A percentile compares a stretch with the other conserved stretches of the same genome.
phyloP scores from a whole-genome alignment of 2,329 filamentous ascomycete genomes.

The Sordariomycetes sp. region DNA sequence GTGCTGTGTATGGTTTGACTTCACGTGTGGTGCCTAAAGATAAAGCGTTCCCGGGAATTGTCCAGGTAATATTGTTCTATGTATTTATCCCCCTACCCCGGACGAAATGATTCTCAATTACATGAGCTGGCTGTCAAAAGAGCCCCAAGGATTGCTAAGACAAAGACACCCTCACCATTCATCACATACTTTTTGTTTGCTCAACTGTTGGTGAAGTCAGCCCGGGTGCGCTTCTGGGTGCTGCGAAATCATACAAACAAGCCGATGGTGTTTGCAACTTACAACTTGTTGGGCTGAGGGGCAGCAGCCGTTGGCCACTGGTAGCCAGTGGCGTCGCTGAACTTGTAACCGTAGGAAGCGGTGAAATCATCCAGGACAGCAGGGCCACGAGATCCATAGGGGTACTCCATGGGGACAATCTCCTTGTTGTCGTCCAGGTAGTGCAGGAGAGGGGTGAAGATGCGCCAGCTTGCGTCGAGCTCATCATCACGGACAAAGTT shows the following conservation, averaged over 20 bases:
- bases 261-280: conserved; percentile 28
- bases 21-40: too few species aligned
- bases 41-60: too few species aligned
- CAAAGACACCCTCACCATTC: too few species aligned
- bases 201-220: too few species aligned
- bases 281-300: conserved; percentile 65
- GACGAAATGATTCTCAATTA: too few species aligned
- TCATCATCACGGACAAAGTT: conserved; percentile 98
- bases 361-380: conserved; percentile 97
- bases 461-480: conserved; percentile 94
- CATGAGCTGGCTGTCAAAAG: too few species aligned
- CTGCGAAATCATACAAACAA: conserved; percentile 1
- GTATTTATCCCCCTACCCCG: too few species aligned
- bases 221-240: too few species aligned
- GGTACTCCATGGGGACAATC: conserved; percentile 98
- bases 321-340: conserved; percentile 92
- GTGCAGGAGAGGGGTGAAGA: conserved; percentile 94
- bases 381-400: conserved; percentile 94
- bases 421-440: conserved; percentile 99
- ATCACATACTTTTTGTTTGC: too few species aligned
- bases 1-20: too few species aligned
- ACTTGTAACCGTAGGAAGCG: conserved; percentile 96
- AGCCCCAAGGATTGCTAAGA: too few species aligned
- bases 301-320: conserved; percentile 79
- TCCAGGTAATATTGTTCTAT: too few species aligned